Percentiles rank a stretch among this genome's conserved stretches.
Conservation (phyloP, 2,329 filamentous ascomycete genomes). For the Shiraia bambusicola region DNA sequence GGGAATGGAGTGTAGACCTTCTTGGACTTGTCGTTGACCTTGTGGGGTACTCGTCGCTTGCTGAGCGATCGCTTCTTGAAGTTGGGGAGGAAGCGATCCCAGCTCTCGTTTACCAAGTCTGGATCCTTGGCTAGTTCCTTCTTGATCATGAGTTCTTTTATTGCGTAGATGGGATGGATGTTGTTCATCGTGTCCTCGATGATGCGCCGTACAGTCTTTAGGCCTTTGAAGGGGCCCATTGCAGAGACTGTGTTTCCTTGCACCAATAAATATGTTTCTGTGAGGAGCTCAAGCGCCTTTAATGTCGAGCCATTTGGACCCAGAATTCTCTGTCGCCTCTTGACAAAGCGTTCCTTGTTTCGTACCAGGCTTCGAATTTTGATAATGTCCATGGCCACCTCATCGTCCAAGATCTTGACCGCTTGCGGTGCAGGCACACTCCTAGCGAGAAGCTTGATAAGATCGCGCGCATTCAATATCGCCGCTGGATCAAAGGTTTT, state of each 20-base stretch:
- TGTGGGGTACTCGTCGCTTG: slow-evolving; percentile 78
- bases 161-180: slow-evolving; percentile 85
- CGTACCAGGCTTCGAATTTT: slow-evolving; percentile 88
- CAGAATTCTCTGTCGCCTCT: slow-evolving; percentile 87
- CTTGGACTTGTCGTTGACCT: slow-evolving; percentile 89
- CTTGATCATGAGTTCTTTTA: slow-evolving; percentile 96
- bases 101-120: slow-evolving; percentile 81
- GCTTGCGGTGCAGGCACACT: slow-evolving; percentile 86
- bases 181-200: slow-evolving; percentile 97
- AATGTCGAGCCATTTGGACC: slow-evolving; percentile 89
- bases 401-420: slow-evolving; percentile 91
- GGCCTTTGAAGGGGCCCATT: slow-evolving; percentile 89
- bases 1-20: slow-evolving; percentile 98
- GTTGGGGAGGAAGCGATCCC: slow-evolving; percentile 94
- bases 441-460: slow-evolving; percentile 89
- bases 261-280: slow-evolving; percentile 83
- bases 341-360: slow-evolving; percentile 95
- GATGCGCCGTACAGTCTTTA: slow-evolving; percentile 84
- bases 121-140: slow-evolving; percentile 88
- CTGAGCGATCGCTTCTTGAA: slow-evolving; percentile 93
- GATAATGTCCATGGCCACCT: slow-evolving; percentile 89
- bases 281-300: slow-evolving; percentile 91
- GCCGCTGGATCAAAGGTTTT: slow-evolving; percentile 90
- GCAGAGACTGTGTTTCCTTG: slow-evolving; percentile 93
- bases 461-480: slow-evolving; percentile 88